phyloP scores from a whole-genome alignment of 176 grass and related monocot species.

The Oryza officinalis region DNA sequence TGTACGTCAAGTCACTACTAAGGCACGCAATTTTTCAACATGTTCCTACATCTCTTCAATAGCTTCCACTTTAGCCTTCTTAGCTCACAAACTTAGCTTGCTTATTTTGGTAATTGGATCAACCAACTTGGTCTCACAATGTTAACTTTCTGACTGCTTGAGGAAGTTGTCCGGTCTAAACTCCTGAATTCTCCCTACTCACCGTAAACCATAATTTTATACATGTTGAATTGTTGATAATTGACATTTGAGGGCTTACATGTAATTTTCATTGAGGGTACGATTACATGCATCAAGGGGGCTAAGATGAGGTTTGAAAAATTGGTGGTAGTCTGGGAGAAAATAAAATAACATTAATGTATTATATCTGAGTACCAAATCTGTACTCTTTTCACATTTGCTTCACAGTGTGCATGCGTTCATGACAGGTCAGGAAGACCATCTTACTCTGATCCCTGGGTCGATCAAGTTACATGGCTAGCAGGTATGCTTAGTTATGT shows the following conservation, averaged over 20 bases:
- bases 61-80: neutral
- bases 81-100: neutral
- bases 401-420: slow-evolving; percentile 2
- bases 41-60: neutral
- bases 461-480: slow-evolving; percentile 90
- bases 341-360: neutral
- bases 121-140: neutral
- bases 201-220: neutral
- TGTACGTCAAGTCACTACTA: neutral
- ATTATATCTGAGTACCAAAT: neutral
- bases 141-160: neutral
- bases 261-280: neutral
- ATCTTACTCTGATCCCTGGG: slow-evolving; percentile 85
- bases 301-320: neutral
- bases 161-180: neutral
- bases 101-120: neutral
- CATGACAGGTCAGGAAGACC: slow-evolving; percentile 79
- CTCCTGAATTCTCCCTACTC: neutral
- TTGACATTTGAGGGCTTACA: neutral
- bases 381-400: slow-evolving; percentile 23
- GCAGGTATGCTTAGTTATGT: slow-evolving; percentile 48
- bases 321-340: neutral
- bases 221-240: neutral
- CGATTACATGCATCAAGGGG: neutral
- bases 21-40: neutral